phyloP scores from a whole-genome alignment of 1,139 yeast species.

The Sugiyamaella pinicola region DNA sequence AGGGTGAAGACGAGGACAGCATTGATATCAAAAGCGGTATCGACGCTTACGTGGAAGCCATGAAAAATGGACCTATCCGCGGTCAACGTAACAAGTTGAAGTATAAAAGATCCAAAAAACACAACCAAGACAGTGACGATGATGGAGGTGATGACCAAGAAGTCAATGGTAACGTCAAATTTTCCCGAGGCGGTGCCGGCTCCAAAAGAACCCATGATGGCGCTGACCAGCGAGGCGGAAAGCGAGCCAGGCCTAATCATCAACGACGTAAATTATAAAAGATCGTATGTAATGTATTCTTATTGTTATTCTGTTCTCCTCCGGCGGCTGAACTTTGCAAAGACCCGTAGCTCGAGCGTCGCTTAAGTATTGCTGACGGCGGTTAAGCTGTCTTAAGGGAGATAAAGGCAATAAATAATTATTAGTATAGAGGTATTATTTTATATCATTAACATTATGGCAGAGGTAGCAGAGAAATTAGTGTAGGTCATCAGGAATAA shows the following conservation, averaged over 20 bases:
- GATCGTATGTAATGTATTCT: not conserved
- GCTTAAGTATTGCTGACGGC: too few relatives aligned
- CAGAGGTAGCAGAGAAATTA: too few relatives aligned
- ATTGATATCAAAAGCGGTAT: conserved; percentile 56
- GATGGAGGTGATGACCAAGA: conserved; percentile 32
- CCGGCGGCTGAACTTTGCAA: too few relatives aligned
- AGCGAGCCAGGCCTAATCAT: conserved; percentile 8
- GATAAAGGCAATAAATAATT: conserved; percentile 7
- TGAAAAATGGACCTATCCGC: conserved; percentile 86
- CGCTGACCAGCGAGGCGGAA: conserved; percentile 14
- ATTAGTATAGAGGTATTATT: not conserved
- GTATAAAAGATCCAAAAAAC: conserved; percentile 63
- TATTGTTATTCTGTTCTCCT: not conserved
- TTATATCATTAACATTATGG: not conserved
- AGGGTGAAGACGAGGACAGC: conserved; percentile 47
- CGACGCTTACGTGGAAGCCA: conserved; percentile 92
- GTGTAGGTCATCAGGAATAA: conserved; percentile 9
- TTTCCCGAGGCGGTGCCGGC: conserved; percentile 6
- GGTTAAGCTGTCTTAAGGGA: not conserved
- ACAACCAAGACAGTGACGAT: conserved; percentile 58
- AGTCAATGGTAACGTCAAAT: conserved; percentile 15
- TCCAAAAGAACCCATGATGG: conserved; percentile 9
- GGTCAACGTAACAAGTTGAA: conserved; percentile 91
- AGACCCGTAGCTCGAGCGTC: too few relatives aligned
- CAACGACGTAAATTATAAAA: conserved; percentile 11